Percentiles rank a stretch among this genome's conserved stretches.
phyloP scores from a whole-genome alignment of 805 yeast species.

The Cyberlindnera mrakii region DNA sequence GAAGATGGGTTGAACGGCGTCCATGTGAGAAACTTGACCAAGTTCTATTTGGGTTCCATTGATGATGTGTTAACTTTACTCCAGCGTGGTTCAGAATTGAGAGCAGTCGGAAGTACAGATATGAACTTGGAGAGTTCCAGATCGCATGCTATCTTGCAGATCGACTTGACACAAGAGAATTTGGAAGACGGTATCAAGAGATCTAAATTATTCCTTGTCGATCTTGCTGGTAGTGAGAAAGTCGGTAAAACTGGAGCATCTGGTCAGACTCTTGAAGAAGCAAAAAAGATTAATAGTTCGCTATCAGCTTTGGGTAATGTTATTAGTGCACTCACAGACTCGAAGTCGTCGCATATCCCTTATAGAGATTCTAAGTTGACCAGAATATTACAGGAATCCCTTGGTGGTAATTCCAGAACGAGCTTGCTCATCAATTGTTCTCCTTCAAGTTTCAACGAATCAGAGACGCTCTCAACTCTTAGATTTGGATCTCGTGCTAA shows the following conservation, averaged over 20 bases:
- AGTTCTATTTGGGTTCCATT: constrained; percentile 50
- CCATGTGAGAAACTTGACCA: constrained; percentile 64
- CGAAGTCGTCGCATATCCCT: constrained; percentile 58
- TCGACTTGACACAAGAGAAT: constrained; percentile 59
- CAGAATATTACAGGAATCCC: constrained; percentile 67
- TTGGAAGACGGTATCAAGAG: constrained; percentile 50
- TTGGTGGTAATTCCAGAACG: constrained; percentile 81
- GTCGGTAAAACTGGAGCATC: constrained; percentile 71
- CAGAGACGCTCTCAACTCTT: constrained; percentile 66
- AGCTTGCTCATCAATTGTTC: constrained; percentile 71
- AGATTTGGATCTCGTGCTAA: constrained; percentile 74
- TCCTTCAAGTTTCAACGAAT: constrained; percentile 46
- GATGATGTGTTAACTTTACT: constrained; percentile 54
- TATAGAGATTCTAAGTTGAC: constrained; percentile 78
- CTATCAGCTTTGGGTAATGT: constrained; percentile 76
- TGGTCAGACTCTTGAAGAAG: constrained; percentile 73
- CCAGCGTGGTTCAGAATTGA: constrained; percentile 47
- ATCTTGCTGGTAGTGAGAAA: constrained; percentile 84
- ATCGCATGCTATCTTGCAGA: constrained; percentile 73
- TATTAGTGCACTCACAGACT: constrained; percentile 71
- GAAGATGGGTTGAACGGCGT: constrained; percentile 63
- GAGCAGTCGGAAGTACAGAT: constrained; percentile 56
- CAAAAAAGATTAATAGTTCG: constrained; percentile 77
- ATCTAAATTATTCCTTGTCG: constrained; percentile 69
- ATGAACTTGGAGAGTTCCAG: constrained; percentile 74